Conservation (phyloP, 1,139 yeast genomes). For the Diutina pseudorugosa region DNA sequence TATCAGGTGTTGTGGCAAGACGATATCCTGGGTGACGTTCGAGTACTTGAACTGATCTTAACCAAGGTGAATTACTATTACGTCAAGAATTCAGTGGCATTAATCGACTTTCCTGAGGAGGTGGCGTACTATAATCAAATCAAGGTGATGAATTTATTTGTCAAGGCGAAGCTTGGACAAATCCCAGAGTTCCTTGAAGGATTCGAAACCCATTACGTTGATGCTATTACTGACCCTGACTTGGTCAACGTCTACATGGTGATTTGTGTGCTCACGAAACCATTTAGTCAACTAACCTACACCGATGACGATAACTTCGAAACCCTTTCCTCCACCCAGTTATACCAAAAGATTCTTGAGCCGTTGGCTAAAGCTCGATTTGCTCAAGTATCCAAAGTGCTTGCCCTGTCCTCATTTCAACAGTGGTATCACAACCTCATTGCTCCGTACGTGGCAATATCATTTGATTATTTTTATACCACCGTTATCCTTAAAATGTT, state of each 20-base stretch:
- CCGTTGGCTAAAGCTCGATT: neutral
- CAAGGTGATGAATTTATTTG: neutral
- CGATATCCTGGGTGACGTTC: neutral
- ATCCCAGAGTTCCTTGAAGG: neutral
- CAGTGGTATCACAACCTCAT: neutral
- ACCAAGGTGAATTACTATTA: neutral
- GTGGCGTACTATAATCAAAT: neutral
- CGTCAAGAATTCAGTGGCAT: neutral
- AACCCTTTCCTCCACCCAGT: neutral
- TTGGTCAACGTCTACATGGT: conserved; percentile 2
- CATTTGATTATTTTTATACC: neutral
- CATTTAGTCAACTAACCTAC: neutral
- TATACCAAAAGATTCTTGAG: neutral
- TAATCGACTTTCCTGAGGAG: neutral
- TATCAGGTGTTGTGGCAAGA: neutral
- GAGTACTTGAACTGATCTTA: neutral
- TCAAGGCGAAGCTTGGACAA: neutral
- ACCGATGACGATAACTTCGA: neutral
- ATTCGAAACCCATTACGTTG: neutral
- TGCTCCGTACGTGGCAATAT: neutral
- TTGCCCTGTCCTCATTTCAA: neutral
- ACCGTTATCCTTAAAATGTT: neutral
- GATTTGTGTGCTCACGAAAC: neutral
- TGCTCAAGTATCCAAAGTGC: neutral
- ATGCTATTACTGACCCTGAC: neutral